Percentiles rank a stretch among this genome's conserved stretches.
These are phyloP conservation scores for Bipolaris cookei DNA, from an alignment of 2,329 filamentous ascomycete genomes.

Conservation along the genomic window DNA sequence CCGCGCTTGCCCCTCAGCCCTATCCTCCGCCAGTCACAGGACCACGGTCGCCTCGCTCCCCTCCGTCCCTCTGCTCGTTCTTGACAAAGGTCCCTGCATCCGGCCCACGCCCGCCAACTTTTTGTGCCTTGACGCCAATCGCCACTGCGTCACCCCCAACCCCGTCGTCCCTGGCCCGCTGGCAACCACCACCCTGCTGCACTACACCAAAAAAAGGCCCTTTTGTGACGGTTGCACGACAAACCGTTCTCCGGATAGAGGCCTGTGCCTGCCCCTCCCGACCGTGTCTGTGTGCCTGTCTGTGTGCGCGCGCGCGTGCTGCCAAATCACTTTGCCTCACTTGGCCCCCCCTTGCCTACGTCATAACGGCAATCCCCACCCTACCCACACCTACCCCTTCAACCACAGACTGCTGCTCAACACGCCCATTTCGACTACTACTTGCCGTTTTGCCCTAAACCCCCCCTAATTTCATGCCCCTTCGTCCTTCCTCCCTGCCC, in stretches of 20 bases:
- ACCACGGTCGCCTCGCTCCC: neutral
- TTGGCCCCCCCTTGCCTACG: constrained; percentile 7
- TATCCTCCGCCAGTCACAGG: constrained; percentile 12
- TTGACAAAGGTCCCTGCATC: constrained; percentile 11
- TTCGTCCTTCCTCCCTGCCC: constrained; percentile 23
- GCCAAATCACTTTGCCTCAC: constrained; percentile 9
- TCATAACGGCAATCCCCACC: constrained; percentile 19
- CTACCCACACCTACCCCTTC: constrained; percentile 2
- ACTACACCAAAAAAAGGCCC: neutral
- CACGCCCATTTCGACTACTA: neutral
- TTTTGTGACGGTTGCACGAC: constrained; percentile 2
- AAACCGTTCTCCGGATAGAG: neutral
- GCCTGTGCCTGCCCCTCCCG: constrained; percentile 14
- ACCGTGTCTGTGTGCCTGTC: neutral
- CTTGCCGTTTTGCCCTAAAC: constrained; percentile 6
- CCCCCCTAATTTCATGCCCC: constrained; percentile 32
- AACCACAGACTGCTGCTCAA: neutral
- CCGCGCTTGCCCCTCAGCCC: constrained; percentile 4
- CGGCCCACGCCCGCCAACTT: constrained; percentile 2
- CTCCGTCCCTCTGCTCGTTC: neutral
- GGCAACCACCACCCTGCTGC: neutral
- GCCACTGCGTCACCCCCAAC: neutral
- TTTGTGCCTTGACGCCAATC: neutral
- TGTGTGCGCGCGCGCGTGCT: constrained; percentile 2
- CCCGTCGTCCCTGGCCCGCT: neutral